A percentile compares a stretch with the other conserved stretches of the same genome.
phyloP scores from a whole-genome alignment of 306 rosid genomes.

The Vicia villosa region DNA sequence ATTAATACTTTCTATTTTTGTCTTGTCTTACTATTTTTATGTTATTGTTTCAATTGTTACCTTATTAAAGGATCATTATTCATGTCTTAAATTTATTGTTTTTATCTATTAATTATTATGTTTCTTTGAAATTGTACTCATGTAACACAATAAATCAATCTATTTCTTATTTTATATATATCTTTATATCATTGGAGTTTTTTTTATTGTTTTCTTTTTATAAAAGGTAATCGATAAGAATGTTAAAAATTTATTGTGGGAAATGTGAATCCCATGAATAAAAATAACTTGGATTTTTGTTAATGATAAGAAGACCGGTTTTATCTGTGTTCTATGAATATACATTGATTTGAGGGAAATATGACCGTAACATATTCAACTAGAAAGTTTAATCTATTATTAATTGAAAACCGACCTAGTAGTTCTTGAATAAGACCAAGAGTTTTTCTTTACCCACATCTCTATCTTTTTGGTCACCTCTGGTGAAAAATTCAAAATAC shows the following conservation, averaged over 20 bases:
- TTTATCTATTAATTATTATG: slow-evolving; percentile 7
- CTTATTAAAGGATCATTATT: neutral
- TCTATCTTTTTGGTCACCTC: too few relatives aligned
- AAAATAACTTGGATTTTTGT: neutral
- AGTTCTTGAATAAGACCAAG: too few relatives aligned
- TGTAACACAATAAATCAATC: slow-evolving; percentile 22
- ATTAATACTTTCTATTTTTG: neutral
- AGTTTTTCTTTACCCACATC: too few relatives aligned
- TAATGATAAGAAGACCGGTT: neutral
- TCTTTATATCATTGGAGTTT: slow-evolving; percentile 3
- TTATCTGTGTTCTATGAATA: neutral
- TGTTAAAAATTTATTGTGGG: too few relatives aligned
- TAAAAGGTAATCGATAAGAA: too few relatives aligned
- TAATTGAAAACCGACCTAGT: too few relatives aligned
- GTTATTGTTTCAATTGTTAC: neutral
- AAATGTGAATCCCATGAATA: neutral
- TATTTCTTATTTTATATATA: neutral
- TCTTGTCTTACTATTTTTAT: slow-evolving; percentile 8
- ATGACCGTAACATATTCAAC: too few relatives aligned
- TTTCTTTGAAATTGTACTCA: slow-evolving; percentile 3
- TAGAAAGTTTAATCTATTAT: too few relatives aligned
- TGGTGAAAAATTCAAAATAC: too few relatives aligned
- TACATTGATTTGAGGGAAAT: neutral
- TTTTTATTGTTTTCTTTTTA: neutral
- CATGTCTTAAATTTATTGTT: slow-evolving; percentile 25